Percentiles rank a stretch among this genome's conserved stretches.
Conservation (phyloP, 257 asterid genomes). For the Mentha longifolia region DNA sequence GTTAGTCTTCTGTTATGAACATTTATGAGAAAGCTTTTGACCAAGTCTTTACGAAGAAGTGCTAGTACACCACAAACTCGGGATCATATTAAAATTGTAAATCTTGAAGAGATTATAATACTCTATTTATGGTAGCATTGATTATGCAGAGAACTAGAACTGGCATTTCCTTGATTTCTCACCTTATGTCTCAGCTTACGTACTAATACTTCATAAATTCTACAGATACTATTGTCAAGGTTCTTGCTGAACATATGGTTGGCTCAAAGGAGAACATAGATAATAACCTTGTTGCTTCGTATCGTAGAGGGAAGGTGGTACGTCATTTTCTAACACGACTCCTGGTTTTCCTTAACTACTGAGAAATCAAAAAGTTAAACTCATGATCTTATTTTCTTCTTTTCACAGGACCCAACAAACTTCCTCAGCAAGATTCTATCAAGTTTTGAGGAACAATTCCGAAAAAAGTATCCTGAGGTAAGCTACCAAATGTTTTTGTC, state of each 20-base stretch:
- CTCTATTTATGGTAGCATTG: not conserved
- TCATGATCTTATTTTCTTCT: slow-evolving; percentile 8
- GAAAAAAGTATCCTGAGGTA: slow-evolving; percentile 63
- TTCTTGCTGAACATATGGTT: slow-evolving; percentile 64
- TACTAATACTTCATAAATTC: slow-evolving; percentile 6
- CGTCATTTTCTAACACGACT: slow-evolving; percentile 16
- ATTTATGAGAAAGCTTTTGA: too few relatives aligned
- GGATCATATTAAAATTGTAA: not conserved
- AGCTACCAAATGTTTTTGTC: slow-evolving; percentile 19
- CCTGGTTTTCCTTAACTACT: slow-evolving; percentile 5
- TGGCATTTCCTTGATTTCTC: slow-evolving; percentile 17
- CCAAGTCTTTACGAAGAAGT: too few relatives aligned
- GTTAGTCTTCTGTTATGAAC: too few relatives aligned
- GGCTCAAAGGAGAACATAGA: slow-evolving; percentile 80
- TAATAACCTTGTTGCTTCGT: slow-evolving; percentile 49
- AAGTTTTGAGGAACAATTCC: slow-evolving; percentile 64
- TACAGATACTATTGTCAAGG: slow-evolving; percentile 64
- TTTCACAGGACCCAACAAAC: slow-evolving; percentile 59
- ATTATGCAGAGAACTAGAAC: not conserved
- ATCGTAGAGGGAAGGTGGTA: slow-evolving; percentile 64
- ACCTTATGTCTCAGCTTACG: slow-evolving; percentile 8
- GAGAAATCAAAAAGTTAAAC: not conserved
- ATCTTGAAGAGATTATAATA: not conserved
- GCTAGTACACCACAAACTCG: too few relatives aligned
- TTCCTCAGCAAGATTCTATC: slow-evolving; percentile 56